A percentile compares a stretch with the other conserved stretches of the same genome.
Conservation (phyloP, 176 grass and related monocot genomes). For the Lolium multiflorum region DNA sequence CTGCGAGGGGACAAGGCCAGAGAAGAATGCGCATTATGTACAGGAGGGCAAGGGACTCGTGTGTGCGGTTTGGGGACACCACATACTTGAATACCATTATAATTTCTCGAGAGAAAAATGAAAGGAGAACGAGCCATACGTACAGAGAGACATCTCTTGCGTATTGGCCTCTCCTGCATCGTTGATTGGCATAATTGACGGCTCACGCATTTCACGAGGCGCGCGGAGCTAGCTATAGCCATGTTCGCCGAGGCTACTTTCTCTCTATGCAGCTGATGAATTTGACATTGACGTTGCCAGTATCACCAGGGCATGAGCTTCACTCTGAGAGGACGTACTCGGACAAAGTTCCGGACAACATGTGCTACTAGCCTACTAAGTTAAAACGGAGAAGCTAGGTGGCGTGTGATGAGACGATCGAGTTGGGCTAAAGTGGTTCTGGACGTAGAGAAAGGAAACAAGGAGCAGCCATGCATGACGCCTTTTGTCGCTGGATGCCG, state of each 20-base stretch:
- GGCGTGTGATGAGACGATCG: neutral
- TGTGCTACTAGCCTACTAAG: too few species aligned
- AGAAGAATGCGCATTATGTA: conserved; percentile 58
- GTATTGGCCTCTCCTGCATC: conserved; percentile 24
- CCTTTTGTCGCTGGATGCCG: conserved; percentile 44
- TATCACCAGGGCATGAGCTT: conserved; percentile 9
- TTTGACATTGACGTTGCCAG: conserved; percentile 7
- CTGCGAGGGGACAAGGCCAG: conserved; percentile 53
- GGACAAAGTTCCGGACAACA: too few species aligned
- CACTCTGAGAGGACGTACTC: neutral
- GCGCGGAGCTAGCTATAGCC: neutral
- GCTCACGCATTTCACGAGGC: conserved; percentile 31
- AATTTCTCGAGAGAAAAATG: neutral
- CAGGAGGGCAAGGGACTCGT: conserved; percentile 38
- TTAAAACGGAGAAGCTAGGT: neutral
- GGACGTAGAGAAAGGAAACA: neutral
- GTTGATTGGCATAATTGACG: conserved; percentile 37
- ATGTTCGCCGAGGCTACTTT: too few species aligned
- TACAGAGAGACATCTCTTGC: conserved; percentile 15
- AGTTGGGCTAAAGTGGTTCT: neutral
- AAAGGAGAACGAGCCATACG: neutral
- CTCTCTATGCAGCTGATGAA: too few species aligned
- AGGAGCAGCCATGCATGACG: neutral
- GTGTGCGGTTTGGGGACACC: conserved; percentile 36
- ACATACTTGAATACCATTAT: conserved; percentile 10